A percentile compares a stretch with the other conserved stretches of the same genome.
Conservation (phyloP, 495 filamentous ascomycete species). For the Hypomontagnella submonticulosa region DNA sequence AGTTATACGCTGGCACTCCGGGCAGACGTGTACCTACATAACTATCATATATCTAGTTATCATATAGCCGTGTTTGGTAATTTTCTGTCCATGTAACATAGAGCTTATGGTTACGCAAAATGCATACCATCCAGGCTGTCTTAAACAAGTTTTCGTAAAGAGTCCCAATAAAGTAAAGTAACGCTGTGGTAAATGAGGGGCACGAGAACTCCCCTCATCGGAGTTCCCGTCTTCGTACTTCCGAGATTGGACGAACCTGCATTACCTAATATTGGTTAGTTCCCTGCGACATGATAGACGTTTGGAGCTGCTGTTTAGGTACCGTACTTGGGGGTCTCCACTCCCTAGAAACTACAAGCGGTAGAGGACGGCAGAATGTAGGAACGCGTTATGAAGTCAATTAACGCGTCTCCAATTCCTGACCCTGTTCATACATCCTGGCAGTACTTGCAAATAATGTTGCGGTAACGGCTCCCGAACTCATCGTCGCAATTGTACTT, state of each 20-base stretch:
- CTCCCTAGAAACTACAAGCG: conserved; percentile 25
- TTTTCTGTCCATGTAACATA: conserved; percentile 22
- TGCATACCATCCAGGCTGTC: conserved; percentile 7
- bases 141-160: conserved; percentile 26
- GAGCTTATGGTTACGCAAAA: conserved; percentile 27
- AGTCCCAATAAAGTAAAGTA: too few relatives aligned
- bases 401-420: conserved; percentile 40
- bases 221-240: conserved; percentile 25
- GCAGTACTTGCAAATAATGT: conserved; percentile 2
- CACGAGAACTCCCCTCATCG: conserved; percentile 27
- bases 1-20: conserved; percentile 7
- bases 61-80: conserved; percentile 2
- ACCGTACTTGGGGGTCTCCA: conserved; percentile 3
- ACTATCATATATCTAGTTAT: neutral
- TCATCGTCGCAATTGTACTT: neutral
- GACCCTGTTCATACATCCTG: neutral
- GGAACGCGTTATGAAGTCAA: conserved; percentile 47
- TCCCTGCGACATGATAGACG: neutral
- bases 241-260: conserved; percentile 17
- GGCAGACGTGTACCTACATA: conserved; percentile 4
- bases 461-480: neutral
- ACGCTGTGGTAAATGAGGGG: conserved; percentile 19
- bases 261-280: conserved; percentile 16
- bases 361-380: conserved; percentile 9
- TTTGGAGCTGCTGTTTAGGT: too few relatives aligned